Conservation (phyloP, 1,284 basidiomycete genomes). For the Xerocomus subilludens region DNA sequence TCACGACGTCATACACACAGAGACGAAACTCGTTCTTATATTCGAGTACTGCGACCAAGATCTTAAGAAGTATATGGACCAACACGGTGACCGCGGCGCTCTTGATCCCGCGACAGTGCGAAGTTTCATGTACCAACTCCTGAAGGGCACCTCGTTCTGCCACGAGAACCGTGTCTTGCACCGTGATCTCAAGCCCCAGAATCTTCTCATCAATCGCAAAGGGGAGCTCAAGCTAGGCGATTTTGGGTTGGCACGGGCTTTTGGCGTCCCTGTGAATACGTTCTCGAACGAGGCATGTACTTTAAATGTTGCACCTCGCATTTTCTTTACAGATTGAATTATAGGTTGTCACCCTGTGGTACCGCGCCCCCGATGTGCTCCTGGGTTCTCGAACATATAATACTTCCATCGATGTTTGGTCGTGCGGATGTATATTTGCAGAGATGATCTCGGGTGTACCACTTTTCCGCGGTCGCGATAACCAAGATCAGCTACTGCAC, state of each 20-base stretch:
- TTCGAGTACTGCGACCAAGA: constrained; percentile 99
- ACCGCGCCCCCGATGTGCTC: constrained; percentile 97
- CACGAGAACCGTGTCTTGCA: constrained; percentile 99
- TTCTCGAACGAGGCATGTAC: constrained; percentile 90
- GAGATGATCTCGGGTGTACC: constrained; percentile 99
- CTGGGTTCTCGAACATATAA: constrained; percentile 98
- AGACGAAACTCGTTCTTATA: constrained; percentile 98
- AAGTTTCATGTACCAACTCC: constrained; percentile 96
- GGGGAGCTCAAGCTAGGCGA: constrained; percentile 98
- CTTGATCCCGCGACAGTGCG: constrained; percentile 94
- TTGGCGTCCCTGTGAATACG: constrained; percentile 95
- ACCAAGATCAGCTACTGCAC: constrained; percentile 96
- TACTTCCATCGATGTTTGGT: constrained; percentile 99
- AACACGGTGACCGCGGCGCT: constrained; percentile 94
- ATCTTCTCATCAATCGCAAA: constrained; percentile 95
- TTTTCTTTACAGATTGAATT: constrained; percentile 27
- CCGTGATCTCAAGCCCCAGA: constrained; percentile 98
- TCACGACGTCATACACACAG: constrained; percentile 98
- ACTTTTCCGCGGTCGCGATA: constrained; percentile 96
- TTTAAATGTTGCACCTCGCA: neutral
- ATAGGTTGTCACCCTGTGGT: constrained; percentile 98
- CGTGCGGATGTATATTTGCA: constrained; percentile 98
- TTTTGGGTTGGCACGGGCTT: constrained; percentile 94
- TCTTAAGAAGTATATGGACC: constrained; percentile 99
- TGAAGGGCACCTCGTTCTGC: constrained; percentile 98